These are phyloP conservation scores for Nitzschia sp. DNA, from an alignment of 108 stramenopile species.

Conservation along the genomic window DNA sequence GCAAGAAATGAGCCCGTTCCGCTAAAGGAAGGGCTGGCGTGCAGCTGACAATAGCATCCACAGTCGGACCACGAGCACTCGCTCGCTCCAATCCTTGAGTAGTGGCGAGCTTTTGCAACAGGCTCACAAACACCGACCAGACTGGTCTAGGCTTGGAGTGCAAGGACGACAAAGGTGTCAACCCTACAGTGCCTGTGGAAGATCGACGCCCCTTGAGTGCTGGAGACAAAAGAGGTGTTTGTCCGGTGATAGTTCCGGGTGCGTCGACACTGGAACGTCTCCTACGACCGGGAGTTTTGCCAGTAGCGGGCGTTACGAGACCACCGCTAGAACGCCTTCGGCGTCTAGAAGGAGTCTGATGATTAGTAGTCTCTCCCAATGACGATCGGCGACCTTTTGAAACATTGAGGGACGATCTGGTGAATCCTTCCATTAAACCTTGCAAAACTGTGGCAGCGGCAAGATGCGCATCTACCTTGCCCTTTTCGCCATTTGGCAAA, in stretches of 20 bases:
- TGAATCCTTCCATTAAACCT: constrained; percentile 35
- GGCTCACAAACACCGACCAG: constrained; percentile 58
- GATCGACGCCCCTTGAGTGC: constrained; percentile 26
- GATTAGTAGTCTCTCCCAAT: constrained; percentile 20
- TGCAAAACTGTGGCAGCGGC: constrained; percentile 45
- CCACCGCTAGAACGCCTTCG: constrained; percentile 1
- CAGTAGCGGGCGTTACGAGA: neutral
- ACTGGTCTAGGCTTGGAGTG: constrained; percentile 34
- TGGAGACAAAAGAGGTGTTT: constrained; percentile 18
- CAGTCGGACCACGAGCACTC: constrained; percentile 42
- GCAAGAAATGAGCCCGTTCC: constrained; percentile 58
- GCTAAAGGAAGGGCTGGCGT: constrained; percentile 45
- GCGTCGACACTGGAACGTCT: constrained; percentile 19
- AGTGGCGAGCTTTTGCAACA: constrained; percentile 77
- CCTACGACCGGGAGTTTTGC: constrained; percentile 17
- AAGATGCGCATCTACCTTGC: constrained; percentile 63
- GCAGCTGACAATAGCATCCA: constrained; percentile 42
- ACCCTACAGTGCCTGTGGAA: neutral
- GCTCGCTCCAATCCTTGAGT: constrained; percentile 66
- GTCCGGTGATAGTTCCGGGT: neutral
- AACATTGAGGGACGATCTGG: neutral
- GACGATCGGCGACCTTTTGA: neutral
- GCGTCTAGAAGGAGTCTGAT: neutral
- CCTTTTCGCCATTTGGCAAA: constrained; percentile 69
- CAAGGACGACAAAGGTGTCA: neutral